Base-by-base conservation (phyloP, 2,329 filamentous ascomycete genomes). In the Cercospora brassicicola region DNA sequence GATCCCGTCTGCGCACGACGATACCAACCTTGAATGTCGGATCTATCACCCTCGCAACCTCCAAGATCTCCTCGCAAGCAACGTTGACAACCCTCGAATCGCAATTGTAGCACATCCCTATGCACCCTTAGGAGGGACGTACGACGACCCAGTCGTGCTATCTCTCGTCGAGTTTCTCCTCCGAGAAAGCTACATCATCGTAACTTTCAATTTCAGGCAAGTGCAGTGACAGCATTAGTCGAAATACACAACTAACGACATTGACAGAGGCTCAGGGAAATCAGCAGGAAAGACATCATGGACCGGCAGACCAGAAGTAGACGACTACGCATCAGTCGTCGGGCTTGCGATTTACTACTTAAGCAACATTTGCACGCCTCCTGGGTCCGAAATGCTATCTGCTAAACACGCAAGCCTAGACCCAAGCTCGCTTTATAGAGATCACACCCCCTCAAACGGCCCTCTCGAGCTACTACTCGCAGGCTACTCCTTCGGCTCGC, bases 171-270 rank as follows among this genome's bases (percentile, higher is more conserved):
- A 83, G 1, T 80, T 90, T 67, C 82, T 96, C 56, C 78, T 96
- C n/a, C 82, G 85, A 4, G 81, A 84, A 62, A 92, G 91, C 1
- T 96, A 88, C 75, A 78, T 96, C 1, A 90, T 97, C 2, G 90
- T 86, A 7, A 96, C 93, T 0, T 97, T 98, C 80, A 97, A 98
- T 76, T 97, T 98, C 78, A 87, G 94, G 91, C 94, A 82, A 62
- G 79, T 71, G 20, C 7, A 20, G 20, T 28, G 28, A 28, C 28
- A 28, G 28, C 28, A 28, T 7, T 28, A 28, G 28, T 15, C 9
- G 4, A 4, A 13, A 3, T 28, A 23, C 4, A 9, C n/a, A 9
- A 55, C 74, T 74, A 71, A 74, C 60, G 0, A 33, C 55, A 31
- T 31, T 57, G 15, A 3, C 69, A 96, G 94, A 80, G 94, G 94